Base-by-base conservation (phyloP, 371 early-diverging fungal species). In the Entomophthora muscae region DNA sequence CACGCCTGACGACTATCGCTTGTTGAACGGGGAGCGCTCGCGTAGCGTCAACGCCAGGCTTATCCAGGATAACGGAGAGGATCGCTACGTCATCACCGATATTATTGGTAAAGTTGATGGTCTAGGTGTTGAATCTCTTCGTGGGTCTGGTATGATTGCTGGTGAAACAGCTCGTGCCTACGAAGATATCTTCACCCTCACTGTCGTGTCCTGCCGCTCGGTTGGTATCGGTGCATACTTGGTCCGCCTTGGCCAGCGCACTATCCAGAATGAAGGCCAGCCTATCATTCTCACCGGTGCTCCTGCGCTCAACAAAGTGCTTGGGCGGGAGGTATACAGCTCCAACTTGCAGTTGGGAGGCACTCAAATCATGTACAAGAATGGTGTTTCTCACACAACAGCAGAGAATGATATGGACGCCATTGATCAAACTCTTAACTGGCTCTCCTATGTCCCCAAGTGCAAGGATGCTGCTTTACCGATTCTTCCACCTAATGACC, bases 161-260 rank as follows among this genome's bases (percentile, higher is more conserved):
- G 96, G 95, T 65, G 96, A 86, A 62, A 99, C 98, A 29, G 84
- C 90, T 42, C 79, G 83, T 64, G 95, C 97, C 3, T 98, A 98
- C 75, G 85, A 94, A 51, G 91, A 93, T 66, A 95, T 95, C 69
- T n/a, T n/a, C n/a, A n/a, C n/a, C n/a, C n/a, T n/a, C n/a, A n/a
- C n/a, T n/a, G n/a, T n/a, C n/a, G n/a, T n/a, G n/a, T n/a, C n/a
- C n/a, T n/a, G n/a, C n/a, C n/a, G n/a, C n/a, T n/a, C n/a, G n/a
- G n/a, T n/a, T 97, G 96, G 84, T 78, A 99, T 99, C 68, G 99
- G 98, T 72, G 98, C 98, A 23, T 99, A 98, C 77, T 82, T 99
- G 64, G 97, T 95, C 62, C 92, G 97, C 67, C 85, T 98, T 68
- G 98, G 98, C 63, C 95, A 97, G 73, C 88, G 99, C 66, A 84